phyloP scores from a whole-genome alignment of 2,329 filamentous ascomycete genomes.

The Rhinocladiella mackenziei region DNA sequence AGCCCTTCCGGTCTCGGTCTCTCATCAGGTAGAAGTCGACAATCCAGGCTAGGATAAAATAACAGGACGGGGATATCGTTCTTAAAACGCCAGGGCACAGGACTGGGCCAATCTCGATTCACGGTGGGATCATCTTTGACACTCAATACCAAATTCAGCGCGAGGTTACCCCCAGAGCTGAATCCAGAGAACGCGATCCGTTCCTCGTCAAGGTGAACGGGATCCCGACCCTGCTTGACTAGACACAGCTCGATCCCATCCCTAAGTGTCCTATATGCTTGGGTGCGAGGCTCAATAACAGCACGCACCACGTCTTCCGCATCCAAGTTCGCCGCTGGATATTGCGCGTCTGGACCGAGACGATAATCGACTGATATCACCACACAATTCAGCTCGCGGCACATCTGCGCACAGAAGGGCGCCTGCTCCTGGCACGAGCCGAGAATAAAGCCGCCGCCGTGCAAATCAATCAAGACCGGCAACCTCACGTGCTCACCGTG shows the following conservation, averaged over 20 bases:
- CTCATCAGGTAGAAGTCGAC: constrained; percentile 26
- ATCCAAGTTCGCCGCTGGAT: constrained; percentile 47
- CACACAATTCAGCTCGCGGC: constrained; percentile 38
- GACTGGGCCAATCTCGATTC: constrained; percentile 20
- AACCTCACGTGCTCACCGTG: constrained; percentile 11
- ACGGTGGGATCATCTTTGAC: constrained; percentile 24
- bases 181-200: constrained; percentile 45
- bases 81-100: constrained; percentile 17
- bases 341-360: constrained; percentile 46
- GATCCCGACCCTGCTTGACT: constrained; percentile 14
- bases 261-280: constrained; percentile 20
- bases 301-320: constrained; percentile 45
- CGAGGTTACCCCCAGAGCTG: constrained; percentile 47
- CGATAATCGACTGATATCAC: constrained; percentile 49
- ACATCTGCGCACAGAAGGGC: constrained; percentile 46
- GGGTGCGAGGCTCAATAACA: constrained; percentile 35
- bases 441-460: constrained; percentile 29
- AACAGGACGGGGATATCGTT: constrained; percentile 26
- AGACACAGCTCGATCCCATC: constrained; percentile 22
- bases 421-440: constrained; percentile 35
- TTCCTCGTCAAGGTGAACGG: constrained; percentile 34
- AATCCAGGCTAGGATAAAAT: constrained; percentile 29
- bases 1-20: constrained; percentile 24
- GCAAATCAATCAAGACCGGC: constrained; percentile 30
- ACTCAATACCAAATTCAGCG: constrained; percentile 32